phyloP scores from a whole-genome alignment of 352 stramenopile genomes.

The Globisporangium echinulatum region DNA sequence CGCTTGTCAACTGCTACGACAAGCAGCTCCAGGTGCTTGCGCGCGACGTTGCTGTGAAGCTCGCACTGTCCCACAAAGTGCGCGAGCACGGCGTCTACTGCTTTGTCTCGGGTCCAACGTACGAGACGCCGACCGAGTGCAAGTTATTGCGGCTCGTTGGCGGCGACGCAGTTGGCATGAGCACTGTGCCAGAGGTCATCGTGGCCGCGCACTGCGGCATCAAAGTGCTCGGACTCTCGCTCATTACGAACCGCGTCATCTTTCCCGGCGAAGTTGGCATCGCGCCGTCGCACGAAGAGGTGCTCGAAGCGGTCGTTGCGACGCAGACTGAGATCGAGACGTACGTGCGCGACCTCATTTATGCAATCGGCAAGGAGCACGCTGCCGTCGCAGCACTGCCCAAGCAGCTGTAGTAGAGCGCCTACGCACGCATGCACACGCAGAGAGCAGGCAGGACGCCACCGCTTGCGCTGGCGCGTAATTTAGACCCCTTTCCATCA shows the following conservation, averaged over 20 bases:
- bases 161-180: constrained; percentile 95
- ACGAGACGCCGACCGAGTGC: constrained; percentile 94
- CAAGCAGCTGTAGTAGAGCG: constrained; percentile 4
- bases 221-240: constrained; percentile 91
- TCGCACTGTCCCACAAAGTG: constrained; percentile 82
- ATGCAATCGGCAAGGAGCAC: constrained; percentile 36
- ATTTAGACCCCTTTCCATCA: no score
- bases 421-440: constrained; percentile 8
- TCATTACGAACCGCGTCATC: constrained; percentile 95
- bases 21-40: constrained; percentile 82
- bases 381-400: not conserved
- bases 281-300: constrained; percentile 89
- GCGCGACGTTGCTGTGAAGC: constrained; percentile 63
- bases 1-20: constrained; percentile 93
- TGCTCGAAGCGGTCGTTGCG: constrained; percentile 84
- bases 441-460: constrained; percentile 25
- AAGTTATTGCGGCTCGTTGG: constrained; percentile 90
- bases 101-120: constrained; percentile 96
- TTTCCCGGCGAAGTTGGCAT: constrained; percentile 76
- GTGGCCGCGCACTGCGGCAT: constrained; percentile 93
- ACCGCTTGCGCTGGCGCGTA: not conserved
- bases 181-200: constrained; percentile 95
- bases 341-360: constrained; percentile 42
- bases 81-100: constrained; percentile 90
- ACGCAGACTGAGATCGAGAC: constrained; percentile 55